These are phyloP conservation scores for Aspergillus pseudotamarii DNA, from an alignment of 2,329 filamentous ascomycete species.

Conservation along the genomic window DNA sequence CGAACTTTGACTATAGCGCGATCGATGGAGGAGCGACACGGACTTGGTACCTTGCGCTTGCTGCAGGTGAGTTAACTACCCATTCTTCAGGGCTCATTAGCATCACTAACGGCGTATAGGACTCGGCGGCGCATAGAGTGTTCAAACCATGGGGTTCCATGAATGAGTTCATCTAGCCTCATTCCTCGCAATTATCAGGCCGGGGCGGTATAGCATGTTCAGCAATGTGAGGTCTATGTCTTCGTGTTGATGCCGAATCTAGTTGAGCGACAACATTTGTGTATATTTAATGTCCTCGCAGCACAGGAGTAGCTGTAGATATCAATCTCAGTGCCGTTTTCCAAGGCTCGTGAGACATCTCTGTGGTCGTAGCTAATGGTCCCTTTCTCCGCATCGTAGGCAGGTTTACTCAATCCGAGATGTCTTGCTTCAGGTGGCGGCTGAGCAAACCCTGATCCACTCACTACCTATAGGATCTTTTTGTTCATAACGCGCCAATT, in stretches of 20 bases:
- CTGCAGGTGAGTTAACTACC: constrained; percentile 60
- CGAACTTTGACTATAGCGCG: constrained; percentile 67
- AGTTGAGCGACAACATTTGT: background rate
- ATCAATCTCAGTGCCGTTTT: background rate
- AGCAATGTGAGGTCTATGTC: background rate
- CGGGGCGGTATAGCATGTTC: background rate
- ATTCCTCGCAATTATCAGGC: background rate
- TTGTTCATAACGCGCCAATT: background rate
- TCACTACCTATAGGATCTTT: background rate
- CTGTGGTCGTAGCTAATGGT: background rate
- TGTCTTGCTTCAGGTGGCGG: no score
- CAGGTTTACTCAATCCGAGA: no score
- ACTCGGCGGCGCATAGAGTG: background rate
- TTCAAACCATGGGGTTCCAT: background rate
- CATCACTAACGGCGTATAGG: background rate
- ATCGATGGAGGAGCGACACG: constrained; percentile 75
- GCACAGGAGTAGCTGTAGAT: background rate
- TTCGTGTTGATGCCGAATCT: background rate
- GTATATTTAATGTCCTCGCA: background rate
- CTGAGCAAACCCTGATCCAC: no score
- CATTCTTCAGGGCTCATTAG: background rate
- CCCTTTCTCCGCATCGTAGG: no score
- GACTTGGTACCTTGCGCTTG: constrained; percentile 83
- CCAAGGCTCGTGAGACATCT: background rate
- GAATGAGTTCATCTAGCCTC: background rate